Percentiles rank a stretch among this genome's conserved stretches.
Conservation (phyloP, 306 rosid species). For the Gleditsia sinensis region DNA sequence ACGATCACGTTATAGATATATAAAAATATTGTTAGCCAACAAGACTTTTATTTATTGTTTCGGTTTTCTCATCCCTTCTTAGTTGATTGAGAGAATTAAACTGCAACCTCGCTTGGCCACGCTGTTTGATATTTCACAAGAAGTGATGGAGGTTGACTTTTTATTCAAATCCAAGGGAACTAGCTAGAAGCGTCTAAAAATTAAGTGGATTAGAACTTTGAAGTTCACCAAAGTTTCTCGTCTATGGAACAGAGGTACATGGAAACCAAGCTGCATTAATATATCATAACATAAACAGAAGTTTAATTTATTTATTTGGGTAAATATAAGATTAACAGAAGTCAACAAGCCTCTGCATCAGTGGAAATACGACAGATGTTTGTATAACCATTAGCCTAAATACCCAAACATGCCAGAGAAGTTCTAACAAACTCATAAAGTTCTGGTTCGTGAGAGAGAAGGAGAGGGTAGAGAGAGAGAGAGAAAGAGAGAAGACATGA, state of each 20-base stretch:
- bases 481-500: too few relatives aligned
- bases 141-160: neutral
- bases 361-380: neutral
- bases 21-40: neutral
- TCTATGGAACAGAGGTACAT: neutral
- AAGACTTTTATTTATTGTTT: neutral
- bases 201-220: neutral
- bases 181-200: neutral
- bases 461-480: too few relatives aligned
- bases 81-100: neutral
- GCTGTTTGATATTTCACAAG: too few relatives aligned
- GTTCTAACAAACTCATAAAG: neutral
- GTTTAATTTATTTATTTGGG: neutral
- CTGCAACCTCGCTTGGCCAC: conserved; percentile 11
- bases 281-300: neutral
- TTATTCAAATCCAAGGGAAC: conserved; percentile 21
- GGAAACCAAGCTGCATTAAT: neutral
- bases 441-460: neutral
- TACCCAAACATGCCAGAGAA: neutral
- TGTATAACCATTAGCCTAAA: neutral
- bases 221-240: conserved; percentile 2
- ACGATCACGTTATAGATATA: neutral
- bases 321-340: neutral
- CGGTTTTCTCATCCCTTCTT: conserved; percentile 1
- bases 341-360: neutral